phyloP scores from a whole-genome alignment of 2,329 filamentous ascomycete species.

The Ophiostoma populinum region DNA sequence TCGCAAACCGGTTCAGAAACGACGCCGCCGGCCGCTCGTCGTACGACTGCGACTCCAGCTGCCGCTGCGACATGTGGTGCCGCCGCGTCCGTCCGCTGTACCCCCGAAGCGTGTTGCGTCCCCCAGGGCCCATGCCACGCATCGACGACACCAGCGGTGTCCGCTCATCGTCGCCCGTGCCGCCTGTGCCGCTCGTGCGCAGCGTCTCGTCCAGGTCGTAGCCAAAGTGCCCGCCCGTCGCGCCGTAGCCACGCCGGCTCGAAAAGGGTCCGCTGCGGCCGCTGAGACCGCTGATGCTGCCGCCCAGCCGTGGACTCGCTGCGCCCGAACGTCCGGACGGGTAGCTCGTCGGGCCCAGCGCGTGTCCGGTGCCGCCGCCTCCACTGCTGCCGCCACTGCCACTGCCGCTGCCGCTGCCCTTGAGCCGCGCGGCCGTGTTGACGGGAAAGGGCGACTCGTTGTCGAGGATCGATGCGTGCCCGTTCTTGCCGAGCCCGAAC shows the following conservation, averaged over 20 bases:
- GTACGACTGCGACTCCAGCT: constrained; percentile 58
- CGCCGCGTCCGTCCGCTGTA: constrained; percentile 32
- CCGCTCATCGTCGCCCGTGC: constrained; percentile 63
- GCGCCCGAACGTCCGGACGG: constrained; percentile 42
- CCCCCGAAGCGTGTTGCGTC: constrained; percentile 26
- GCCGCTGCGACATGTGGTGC: constrained; percentile 38
- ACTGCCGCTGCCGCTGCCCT: constrained; percentile 27
- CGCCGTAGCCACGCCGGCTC: constrained; percentile 6
- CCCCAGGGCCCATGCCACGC: constrained; percentile 36
- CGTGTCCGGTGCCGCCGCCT: constrained; percentile 17
- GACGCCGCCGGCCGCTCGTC: constrained; percentile 36
- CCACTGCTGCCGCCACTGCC: not conserved
- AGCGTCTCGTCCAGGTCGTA: constrained; percentile 66
- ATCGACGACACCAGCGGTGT: constrained; percentile 58
- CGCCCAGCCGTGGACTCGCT: constrained; percentile 43
- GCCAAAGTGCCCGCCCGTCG: constrained; percentile 30
- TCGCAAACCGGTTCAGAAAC: constrained; percentile 59
- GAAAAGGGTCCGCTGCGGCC: constrained; percentile 7
- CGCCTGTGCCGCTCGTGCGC: too few species aligned
- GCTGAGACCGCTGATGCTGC: constrained; percentile 18
- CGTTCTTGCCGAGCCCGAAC: constrained; percentile 53
- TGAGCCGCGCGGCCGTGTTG: constrained; percentile 40
- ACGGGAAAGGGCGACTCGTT: constrained; percentile 50
- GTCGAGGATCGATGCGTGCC: constrained; percentile 56
- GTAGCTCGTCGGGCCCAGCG: not conserved